Percentiles rank a stretch among this genome's conserved stretches.
Evolutionary conservation across 495 filamentous ascomycete species (phyloP).

Genomic region (Daldinia caldariorum): DNA sequence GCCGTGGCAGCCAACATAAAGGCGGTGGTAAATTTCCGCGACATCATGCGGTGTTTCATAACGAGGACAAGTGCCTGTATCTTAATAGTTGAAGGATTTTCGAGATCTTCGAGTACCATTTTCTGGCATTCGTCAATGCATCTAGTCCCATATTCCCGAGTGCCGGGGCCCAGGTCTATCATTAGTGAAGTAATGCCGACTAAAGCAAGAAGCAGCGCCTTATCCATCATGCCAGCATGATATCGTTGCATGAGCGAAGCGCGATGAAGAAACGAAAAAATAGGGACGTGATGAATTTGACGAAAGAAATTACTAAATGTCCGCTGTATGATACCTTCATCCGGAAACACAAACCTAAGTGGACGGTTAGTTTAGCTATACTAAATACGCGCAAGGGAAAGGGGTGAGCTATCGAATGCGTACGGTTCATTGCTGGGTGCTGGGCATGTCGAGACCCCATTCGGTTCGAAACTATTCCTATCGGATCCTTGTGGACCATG

Average conservation of each 20-base stretch:
- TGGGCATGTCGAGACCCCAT: constrained; percentile 22
- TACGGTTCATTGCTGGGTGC: constrained; percentile 42
- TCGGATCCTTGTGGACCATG: constrained; percentile 37
- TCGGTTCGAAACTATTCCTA: constrained; percentile 26
- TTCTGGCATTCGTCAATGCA: constrained; percentile 59
- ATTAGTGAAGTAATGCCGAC: constrained; percentile 60
- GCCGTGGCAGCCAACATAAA: constrained; percentile 61
- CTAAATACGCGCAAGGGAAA: constrained; percentile 5
- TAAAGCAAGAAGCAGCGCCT: constrained; percentile 57
- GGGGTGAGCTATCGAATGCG: constrained; percentile 14
- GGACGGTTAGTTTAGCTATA: constrained; percentile 33
- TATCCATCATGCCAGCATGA: constrained; percentile 60
- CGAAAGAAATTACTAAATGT: constrained; percentile 61
- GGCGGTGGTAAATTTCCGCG: constrained; percentile 56
- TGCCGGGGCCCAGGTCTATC: constrained; percentile 56
- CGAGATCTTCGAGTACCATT: constrained; percentile 55
- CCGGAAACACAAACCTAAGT: constrained; percentile 46
- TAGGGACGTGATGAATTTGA: constrained; percentile 61
- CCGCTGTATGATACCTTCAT: constrained; percentile 53
- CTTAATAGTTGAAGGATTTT: constrained; percentile 58
- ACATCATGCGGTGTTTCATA: constrained; percentile 60
- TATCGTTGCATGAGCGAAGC: constrained; percentile 63
- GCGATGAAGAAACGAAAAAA: constrained; percentile 61
- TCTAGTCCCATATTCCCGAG: constrained; percentile 54
- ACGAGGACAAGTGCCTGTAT: constrained; percentile 60